Conservation (phyloP, 75 land plant species). For the Picea glauca region DNA sequence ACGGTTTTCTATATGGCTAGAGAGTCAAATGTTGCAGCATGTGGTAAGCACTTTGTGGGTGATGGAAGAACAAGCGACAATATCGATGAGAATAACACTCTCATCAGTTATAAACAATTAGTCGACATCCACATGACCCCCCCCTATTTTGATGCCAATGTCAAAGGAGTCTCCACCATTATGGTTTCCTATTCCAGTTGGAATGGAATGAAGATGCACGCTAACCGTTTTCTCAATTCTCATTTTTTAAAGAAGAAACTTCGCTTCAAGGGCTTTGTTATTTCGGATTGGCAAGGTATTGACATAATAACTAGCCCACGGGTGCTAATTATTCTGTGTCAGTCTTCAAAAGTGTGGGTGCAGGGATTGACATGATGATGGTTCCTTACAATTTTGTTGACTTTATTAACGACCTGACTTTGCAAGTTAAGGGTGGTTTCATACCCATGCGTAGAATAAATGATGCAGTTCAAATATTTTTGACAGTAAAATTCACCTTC, state of each 20-base stretch:
- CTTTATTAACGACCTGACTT: slow-evolving; percentile 23
- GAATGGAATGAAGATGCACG: slow-evolving; percentile 69
- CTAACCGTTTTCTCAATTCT: slow-evolving; percentile 43
- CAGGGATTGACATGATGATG: slow-evolving; percentile 57
- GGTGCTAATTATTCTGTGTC: slow-evolving; percentile 36
- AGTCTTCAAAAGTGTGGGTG: slow-evolving; percentile 20
- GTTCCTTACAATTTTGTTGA: neutral
- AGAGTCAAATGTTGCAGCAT: slow-evolving; percentile 40
- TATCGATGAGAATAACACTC: slow-evolving; percentile 47
- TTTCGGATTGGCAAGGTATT: slow-evolving; percentile 59
- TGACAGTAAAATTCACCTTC: slow-evolving; percentile 42
- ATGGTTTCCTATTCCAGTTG: slow-evolving; percentile 65
- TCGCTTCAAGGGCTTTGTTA: slow-evolving; percentile 58
- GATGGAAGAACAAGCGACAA: slow-evolving; percentile 55
- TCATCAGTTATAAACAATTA: slow-evolving; percentile 25
- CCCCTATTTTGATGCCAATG: slow-evolving; percentile 37
- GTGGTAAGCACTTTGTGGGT: slow-evolving; percentile 61
- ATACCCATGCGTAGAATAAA: slow-evolving; percentile 44
- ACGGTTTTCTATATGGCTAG: too few species aligned
- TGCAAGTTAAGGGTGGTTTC: slow-evolving; percentile 21
- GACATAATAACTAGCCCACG: slow-evolving; percentile 46
- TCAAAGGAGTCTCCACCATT: slow-evolving; percentile 51
- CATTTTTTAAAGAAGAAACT: slow-evolving; percentile 46
- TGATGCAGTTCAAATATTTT: slow-evolving; percentile 45
- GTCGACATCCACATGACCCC: slow-evolving; percentile 46